Percentiles rank a stretch among this genome's conserved stretches.
phyloP scores from a whole-genome alignment of 176 grass and related monocot genomes.

The Calamus simplicifolius region DNA sequence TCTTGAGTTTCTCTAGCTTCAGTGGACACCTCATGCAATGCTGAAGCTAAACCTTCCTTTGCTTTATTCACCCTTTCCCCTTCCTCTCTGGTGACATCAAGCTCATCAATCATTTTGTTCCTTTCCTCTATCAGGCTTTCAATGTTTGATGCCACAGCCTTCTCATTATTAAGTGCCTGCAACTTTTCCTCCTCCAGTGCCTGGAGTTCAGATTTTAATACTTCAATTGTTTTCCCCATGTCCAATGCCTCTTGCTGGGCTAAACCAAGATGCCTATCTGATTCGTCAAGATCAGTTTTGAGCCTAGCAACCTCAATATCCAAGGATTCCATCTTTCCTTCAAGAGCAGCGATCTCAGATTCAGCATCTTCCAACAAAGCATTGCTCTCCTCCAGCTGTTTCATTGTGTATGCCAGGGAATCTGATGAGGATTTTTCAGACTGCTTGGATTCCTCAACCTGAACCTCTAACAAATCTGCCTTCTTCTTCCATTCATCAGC shows the following conservation, averaged over 20 bases:
- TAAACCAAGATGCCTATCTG: conserved; percentile 21
- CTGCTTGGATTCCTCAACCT: conserved; percentile 18
- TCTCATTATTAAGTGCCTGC: conserved; percentile 30
- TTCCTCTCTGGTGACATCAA: conserved; percentile 37
- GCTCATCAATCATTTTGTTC: conserved; percentile 36
- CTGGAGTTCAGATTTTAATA: conserved; percentile 49
- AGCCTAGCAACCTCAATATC: conserved; percentile 49
- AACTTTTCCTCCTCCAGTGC: conserved; percentile 30
- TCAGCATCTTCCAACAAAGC: conserved; percentile 32
- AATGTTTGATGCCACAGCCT: conserved; percentile 24
- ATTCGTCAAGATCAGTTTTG: conserved; percentile 34
- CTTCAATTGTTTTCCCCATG: conserved; percentile 33
- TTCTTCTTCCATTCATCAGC: conserved; percentile 44
- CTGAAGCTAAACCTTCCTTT: too few relatives aligned
- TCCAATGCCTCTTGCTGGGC: conserved; percentile 50
- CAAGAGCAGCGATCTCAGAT: conserved; percentile 35
- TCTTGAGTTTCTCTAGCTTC: too few relatives aligned
- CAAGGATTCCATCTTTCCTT: conserved; percentile 48
- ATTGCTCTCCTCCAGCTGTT: conserved; percentile 34
- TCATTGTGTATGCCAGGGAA: conserved; percentile 26
- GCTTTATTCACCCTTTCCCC: conserved; percentile 53
- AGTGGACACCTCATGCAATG: too few relatives aligned
- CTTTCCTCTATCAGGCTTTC: conserved; percentile 30
- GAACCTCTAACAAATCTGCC: conserved; percentile 26
- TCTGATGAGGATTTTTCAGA: conserved; percentile 33